These are phyloP conservation scores for Ascosphaera apis DNA, from an alignment of 2,329 filamentous ascomycete species.

Conservation along the genomic window DNA sequence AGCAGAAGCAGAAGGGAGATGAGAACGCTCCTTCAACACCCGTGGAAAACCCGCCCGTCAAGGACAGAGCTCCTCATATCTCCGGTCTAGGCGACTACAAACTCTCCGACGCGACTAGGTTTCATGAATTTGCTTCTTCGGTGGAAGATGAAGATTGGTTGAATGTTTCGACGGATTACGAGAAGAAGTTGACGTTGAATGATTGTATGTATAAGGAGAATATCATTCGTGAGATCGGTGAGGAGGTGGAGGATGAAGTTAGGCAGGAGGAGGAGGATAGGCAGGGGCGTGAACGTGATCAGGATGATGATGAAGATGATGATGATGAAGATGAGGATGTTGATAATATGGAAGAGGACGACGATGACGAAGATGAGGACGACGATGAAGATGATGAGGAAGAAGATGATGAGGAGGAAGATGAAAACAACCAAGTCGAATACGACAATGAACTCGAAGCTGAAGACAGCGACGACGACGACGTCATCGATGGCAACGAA, in stretches of 20 bases:
- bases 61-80: conserved; percentile 12
- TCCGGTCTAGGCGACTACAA: conserved; percentile 18
- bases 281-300: conserved; percentile 27
- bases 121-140: conserved; percentile 82
- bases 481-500: conserved; percentile 42
- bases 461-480: too few relatives aligned
- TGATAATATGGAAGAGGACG: conserved; percentile 44
- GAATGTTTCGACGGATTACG: conserved; percentile 39
- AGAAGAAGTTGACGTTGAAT: conserved; percentile 57
- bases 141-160: conserved; percentile 81
- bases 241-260: conserved; percentile 81
- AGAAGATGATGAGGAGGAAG: conserved; percentile 43
- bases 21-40: conserved; percentile 11
- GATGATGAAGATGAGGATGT: conserved; percentile 28
- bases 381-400: conserved; percentile 19
- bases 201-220: conserved; percentile 84
- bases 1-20: too few relatives aligned
- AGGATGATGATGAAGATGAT: conserved; percentile 31
- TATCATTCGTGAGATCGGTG: conserved; percentile 59
- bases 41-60: too few relatives aligned
- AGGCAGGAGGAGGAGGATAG: conserved; percentile 48
- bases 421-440: too few relatives aligned
- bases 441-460: too few relatives aligned
- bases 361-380: conserved; percentile 29
- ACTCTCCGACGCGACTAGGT: conserved; percentile 26